Evolutionary conservation across 768 basidiomycete genomes (phyloP), one percentile per base, ranked within the genome.

Genomic region (Leucocoprinus leucothites): DNA sequence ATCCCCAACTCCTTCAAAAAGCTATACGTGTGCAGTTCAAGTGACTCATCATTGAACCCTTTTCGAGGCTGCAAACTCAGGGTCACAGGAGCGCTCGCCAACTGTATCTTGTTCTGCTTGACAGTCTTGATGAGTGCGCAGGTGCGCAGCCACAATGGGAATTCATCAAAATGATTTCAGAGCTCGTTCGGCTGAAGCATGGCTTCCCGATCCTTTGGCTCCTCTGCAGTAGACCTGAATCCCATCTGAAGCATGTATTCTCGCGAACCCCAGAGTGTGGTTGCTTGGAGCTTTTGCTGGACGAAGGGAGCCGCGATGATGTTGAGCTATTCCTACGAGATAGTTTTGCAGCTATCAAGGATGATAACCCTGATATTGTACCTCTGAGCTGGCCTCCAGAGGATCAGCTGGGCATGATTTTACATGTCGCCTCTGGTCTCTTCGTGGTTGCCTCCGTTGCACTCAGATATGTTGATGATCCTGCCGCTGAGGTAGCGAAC

Each of bases 121-220:
- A 54, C 40, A 52, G 47, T 3, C 9, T 58, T 5, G 57, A 58
- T 28, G 57, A 58, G 18, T 58, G 57, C 21, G 26, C 53, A 14
- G 57, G 47, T n/a, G 41, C 19, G 18, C 31, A 31, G 2, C 19
- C 40, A 9, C 52, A 54, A 21, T 38, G 35, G n/a, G 34, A 53
- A 13, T 35, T 53, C 16, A 3, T 53, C 7, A 34, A 46, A 14
- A 45, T 53, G 52, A 38, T 53, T 3, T n/a, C n/a, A n/a, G 34
- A 53, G 31, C 16, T 43, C 36, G 18, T 51, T 42, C 50, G 50
- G n/a, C 13, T 50, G 28, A 51, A 43, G 41, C 31, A 44, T 9
- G 42, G 21, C 11, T n/a, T 52, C 13, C 42, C 42, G 19, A 14
- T 52, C n/a, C 42, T 52, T 9, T 52, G 51, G 51, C 34, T 44